Conservation (phyloP, 768 basidiomycete genomes). For the Exidia glandulosa region DNA sequence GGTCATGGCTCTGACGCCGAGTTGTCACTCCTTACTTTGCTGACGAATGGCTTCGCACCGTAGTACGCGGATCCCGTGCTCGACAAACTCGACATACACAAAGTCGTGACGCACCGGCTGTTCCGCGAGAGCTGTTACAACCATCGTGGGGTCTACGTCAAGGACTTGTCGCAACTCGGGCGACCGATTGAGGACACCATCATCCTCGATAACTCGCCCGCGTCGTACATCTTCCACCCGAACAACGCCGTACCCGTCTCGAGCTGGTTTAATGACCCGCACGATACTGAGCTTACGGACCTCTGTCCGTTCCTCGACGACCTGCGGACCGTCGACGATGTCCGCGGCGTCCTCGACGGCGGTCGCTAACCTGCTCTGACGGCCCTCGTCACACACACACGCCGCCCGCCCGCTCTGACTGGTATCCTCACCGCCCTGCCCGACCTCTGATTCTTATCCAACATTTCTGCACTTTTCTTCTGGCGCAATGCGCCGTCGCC, state of each 20-base stretch:
- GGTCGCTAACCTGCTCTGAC: constrained; percentile 15
- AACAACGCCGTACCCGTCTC: constrained; percentile 43
- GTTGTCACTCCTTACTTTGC: not conserved
- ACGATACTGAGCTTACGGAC: constrained; percentile 37
- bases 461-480: too few relatives aligned
- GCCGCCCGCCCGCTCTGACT: too few relatives aligned
- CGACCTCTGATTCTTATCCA: too few relatives aligned
- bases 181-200: constrained; percentile 33
- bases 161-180: constrained; percentile 40
- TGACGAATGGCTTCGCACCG: too few relatives aligned
- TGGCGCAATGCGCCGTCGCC: too few relatives aligned
- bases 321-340: constrained; percentile 31
- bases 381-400: too few relatives aligned
- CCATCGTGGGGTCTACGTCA: constrained; percentile 41
- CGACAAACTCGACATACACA: constrained; percentile 36
- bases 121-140: constrained; percentile 43
- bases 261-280: constrained; percentile 40
- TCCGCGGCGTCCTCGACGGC: constrained; percentile 35
- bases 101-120: constrained; percentile 34
- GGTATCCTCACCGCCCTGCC: too few relatives aligned
- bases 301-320: constrained; percentile 35
- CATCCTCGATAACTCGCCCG: constrained; percentile 43
- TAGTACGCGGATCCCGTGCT: constrained; percentile 41
- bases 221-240: constrained; percentile 41
- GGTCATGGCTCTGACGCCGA: not conserved